Conservation (phyloP, 2,329 filamentous ascomycete species). For the Sporothrix protearum region DNA sequence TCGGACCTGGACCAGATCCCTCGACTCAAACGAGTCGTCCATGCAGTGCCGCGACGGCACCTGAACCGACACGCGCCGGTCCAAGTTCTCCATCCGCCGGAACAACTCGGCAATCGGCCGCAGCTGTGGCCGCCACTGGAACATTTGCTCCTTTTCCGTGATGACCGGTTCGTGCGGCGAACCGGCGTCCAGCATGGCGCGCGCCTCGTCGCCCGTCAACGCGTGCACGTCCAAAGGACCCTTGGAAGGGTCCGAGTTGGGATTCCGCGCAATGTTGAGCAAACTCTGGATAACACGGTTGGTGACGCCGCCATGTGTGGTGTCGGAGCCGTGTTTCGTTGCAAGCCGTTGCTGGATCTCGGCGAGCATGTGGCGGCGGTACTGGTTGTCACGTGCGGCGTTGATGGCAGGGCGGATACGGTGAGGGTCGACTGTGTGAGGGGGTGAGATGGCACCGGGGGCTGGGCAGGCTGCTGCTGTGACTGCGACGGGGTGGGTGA, state of each 20-base stretch:
- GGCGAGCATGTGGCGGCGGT: slow-evolving; percentile 22
- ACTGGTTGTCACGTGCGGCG: slow-evolving; percentile 21
- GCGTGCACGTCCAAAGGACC: slow-evolving; percentile 26
- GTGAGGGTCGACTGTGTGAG: neutral
- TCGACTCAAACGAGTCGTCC: slow-evolving; percentile 31
- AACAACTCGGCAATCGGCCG: slow-evolving; percentile 33
- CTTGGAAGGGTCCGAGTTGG: slow-evolving; percentile 17
- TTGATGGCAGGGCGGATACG: slow-evolving; percentile 21
- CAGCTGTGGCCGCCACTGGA: slow-evolving; percentile 29
- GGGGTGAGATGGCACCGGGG: neutral
- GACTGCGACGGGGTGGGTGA: neutral
- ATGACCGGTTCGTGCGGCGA: slow-evolving; percentile 30
- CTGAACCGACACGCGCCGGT: slow-evolving; percentile 32
- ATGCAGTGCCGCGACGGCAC: slow-evolving; percentile 32
- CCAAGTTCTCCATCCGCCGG: slow-evolving; percentile 33
- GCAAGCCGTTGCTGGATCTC: slow-evolving; percentile 24
- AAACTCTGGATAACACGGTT: slow-evolving; percentile 26
- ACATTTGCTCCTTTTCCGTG: slow-evolving; percentile 32
- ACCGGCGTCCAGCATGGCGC: slow-evolving; percentile 24
- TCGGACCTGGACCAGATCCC: slow-evolving; percentile 28
- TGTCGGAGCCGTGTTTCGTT: neutral
- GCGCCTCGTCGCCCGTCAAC: slow-evolving; percentile 28
- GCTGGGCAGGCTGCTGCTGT: neutral
- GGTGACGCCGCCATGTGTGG: slow-evolving; percentile 27
- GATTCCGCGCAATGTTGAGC: slow-evolving; percentile 23